These are phyloP conservation scores for Aspergillus incahuasiensis DNA, from an alignment of 495 filamentous ascomycete species.

Conservation along the genomic window DNA sequence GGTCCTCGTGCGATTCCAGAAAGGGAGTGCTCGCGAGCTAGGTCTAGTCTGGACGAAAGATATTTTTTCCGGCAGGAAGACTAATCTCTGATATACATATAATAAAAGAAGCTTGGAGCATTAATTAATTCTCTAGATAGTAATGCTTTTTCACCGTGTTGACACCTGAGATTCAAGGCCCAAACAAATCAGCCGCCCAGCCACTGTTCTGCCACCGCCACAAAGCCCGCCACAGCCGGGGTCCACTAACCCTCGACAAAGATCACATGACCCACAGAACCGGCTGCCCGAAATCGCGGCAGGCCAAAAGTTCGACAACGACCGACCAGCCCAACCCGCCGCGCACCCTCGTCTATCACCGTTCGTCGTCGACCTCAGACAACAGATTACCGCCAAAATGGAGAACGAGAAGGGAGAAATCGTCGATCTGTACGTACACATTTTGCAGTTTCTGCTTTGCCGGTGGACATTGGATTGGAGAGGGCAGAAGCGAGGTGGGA, in stretches of 20 bases:
- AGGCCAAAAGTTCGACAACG: slow-evolving; percentile 17
- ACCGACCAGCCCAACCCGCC: slow-evolving; percentile 20
- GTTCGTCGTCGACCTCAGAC: slow-evolving; percentile 37
- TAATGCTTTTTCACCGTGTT: background rate
- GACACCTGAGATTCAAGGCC: slow-evolving; percentile 1
- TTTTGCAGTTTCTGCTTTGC: slow-evolving; percentile 3
- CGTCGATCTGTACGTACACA: slow-evolving; percentile 83
- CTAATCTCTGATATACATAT: slow-evolving; percentile 28
- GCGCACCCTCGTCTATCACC: slow-evolving; percentile 28
- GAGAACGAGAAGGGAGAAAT: slow-evolving; percentile 98
- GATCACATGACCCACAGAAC: slow-evolving; percentile 52
- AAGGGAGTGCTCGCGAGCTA: slow-evolving; percentile 51
- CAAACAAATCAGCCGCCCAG: no score
- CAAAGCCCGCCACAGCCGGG: background rate
- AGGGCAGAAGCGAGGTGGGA: background rate
- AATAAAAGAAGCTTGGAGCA: no score
- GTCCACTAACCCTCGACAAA: slow-evolving; percentile 18
- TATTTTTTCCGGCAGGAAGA: slow-evolving; percentile 29
- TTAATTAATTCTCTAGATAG: background rate
- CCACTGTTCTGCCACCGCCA: background rate
- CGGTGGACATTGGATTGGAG: background rate
- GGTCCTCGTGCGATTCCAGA: slow-evolving; percentile 62
- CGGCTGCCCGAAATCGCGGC: slow-evolving; percentile 24
- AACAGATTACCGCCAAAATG: slow-evolving; percentile 62
- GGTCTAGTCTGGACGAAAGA: slow-evolving; percentile 52